A percentile compares a stretch with the other conserved stretches of the same genome.
These are phyloP conservation scores for Erythrobasidium hasegawianum DNA, from an alignment of 1,284 basidiomycete species.

Conservation along the genomic window DNA sequence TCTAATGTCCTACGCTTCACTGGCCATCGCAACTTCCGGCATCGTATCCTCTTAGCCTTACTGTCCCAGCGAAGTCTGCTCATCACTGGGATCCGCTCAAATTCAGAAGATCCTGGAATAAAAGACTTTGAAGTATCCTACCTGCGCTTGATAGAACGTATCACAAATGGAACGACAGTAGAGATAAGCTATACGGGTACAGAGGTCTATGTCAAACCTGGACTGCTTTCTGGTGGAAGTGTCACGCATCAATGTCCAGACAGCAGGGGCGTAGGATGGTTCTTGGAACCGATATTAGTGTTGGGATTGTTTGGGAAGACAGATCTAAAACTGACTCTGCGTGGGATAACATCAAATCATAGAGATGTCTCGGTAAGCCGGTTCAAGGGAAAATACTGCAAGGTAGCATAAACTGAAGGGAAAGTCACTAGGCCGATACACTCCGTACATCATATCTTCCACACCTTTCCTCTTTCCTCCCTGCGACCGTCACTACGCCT, in stretches of 20 bases:
- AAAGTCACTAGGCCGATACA: slow-evolving; percentile 70
- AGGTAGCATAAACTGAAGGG: slow-evolving; percentile 2
- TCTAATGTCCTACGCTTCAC: slow-evolving; percentile 55
- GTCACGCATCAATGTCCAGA: slow-evolving; percentile 82
- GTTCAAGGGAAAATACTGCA: background rate
- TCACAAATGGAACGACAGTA: slow-evolving; percentile 90
- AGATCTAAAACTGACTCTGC: slow-evolving; percentile 72
- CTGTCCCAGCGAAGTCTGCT: slow-evolving; percentile 80
- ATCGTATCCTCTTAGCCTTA: slow-evolving; percentile 79
- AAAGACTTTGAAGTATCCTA: slow-evolving; percentile 92
- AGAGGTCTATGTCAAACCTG: slow-evolving; percentile 83
- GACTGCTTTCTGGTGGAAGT: slow-evolving; percentile 78
- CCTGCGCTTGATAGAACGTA: slow-evolving; percentile 79
- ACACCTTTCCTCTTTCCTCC: slow-evolving; percentile 78
- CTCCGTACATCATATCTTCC: slow-evolving; percentile 89
- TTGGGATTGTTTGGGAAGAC: slow-evolving; percentile 92
- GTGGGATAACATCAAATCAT: slow-evolving; percentile 84
- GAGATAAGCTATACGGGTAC: slow-evolving; percentile 99
- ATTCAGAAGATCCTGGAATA: slow-evolving; percentile 90
- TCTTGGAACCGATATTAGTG: slow-evolving; percentile 82
- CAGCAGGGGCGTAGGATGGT: slow-evolving; percentile 87
- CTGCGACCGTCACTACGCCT: slow-evolving; percentile 56
- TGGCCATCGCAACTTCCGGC: slow-evolving; percentile 77
- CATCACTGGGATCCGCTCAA: slow-evolving; percentile 83
- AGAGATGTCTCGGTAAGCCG: slow-evolving; percentile 73